Evolutionary conservation across 345 rosid species (phyloP).

Genomic region (Pugionium cornutum): DNA sequence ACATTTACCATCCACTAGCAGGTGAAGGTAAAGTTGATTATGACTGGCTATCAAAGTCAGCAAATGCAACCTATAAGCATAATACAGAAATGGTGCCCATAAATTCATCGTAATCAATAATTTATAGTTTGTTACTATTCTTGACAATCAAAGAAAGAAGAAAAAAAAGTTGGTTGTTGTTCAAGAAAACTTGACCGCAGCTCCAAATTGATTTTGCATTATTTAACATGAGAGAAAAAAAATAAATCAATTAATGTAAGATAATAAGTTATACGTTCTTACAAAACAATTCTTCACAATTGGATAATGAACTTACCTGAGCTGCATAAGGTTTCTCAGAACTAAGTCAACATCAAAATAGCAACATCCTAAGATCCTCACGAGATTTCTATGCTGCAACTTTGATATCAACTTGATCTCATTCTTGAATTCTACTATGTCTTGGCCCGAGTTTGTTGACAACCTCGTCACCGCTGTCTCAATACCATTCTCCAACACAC

Average conservation of each 20-base stretch:
- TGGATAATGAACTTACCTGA: too few species aligned
- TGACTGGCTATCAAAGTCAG: slow-evolving; percentile 11
- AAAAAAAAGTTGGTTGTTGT: too few species aligned
- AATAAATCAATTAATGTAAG: too few species aligned
- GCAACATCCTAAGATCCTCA: slow-evolving; percentile 37
- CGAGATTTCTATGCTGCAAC: slow-evolving; percentile 37
- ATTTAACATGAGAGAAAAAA: too few species aligned
- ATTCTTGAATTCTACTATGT: slow-evolving; percentile 38
- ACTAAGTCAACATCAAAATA: too few species aligned
- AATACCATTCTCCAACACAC: slow-evolving; percentile 27
- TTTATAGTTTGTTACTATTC: not conserved
- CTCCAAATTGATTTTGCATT: too few species aligned
- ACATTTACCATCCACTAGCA: slow-evolving; percentile 11
- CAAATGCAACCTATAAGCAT: slow-evolving; percentile 10
- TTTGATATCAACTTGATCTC: slow-evolving; percentile 35
- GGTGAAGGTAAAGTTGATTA: slow-evolving; percentile 26
- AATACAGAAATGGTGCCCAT: slow-evolving; percentile 5
- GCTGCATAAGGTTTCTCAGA: too few species aligned
- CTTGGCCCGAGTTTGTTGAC: slow-evolving; percentile 30
- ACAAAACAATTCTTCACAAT: too few species aligned
- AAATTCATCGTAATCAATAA: not conserved
- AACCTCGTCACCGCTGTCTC: slow-evolving; percentile 38
- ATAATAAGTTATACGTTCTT: too few species aligned
- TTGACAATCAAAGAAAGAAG: not conserved
- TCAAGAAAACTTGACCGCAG: too few species aligned